Conservation (phyloP, 805 yeast genomes). For the Torulaspora maleeae region DNA sequence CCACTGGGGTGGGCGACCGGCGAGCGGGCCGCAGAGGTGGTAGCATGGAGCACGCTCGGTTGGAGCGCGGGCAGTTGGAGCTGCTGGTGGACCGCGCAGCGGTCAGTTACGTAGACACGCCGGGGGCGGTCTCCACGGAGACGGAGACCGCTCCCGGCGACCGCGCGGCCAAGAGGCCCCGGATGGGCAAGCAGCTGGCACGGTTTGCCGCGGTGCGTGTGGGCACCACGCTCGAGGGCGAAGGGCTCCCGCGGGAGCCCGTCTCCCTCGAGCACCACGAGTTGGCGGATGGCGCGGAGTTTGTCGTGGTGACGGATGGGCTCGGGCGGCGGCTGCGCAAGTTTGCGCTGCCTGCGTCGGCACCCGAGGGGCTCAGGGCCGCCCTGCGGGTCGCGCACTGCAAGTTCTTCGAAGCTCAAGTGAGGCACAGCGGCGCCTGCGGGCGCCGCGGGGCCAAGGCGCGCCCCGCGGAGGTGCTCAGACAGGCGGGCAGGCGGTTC, state of each 20-base stretch:
- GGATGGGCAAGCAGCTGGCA: neutral
- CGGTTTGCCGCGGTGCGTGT: neutral
- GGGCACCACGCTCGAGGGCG: neutral
- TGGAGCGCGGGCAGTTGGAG: no score
- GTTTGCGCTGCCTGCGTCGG: neutral
- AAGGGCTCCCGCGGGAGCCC: neutral
- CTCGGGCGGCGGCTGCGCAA: neutral
- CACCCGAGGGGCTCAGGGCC: constrained; percentile 4
- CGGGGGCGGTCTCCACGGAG: no score
- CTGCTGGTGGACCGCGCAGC: no score
- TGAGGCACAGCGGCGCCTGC: neutral
- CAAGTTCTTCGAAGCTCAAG: constrained; percentile 9
- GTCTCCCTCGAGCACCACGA: constrained; percentile 2
- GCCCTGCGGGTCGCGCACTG: constrained; percentile 6
- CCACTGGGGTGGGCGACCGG: no score
- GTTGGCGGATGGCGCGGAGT: neutral
- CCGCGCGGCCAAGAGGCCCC: neutral
- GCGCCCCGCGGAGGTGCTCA: neutral
- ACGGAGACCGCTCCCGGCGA: no score
- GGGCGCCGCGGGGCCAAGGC: neutral
- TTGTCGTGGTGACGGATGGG: neutral
- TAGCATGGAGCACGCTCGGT: no score
- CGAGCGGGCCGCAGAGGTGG: no score
- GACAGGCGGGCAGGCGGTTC: constrained; percentile 7
- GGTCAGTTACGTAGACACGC: no score